Evolutionary conservation across 1,284 basidiomycete species (phyloP).

Genomic region (Leucoagaricus sp.): DNA sequence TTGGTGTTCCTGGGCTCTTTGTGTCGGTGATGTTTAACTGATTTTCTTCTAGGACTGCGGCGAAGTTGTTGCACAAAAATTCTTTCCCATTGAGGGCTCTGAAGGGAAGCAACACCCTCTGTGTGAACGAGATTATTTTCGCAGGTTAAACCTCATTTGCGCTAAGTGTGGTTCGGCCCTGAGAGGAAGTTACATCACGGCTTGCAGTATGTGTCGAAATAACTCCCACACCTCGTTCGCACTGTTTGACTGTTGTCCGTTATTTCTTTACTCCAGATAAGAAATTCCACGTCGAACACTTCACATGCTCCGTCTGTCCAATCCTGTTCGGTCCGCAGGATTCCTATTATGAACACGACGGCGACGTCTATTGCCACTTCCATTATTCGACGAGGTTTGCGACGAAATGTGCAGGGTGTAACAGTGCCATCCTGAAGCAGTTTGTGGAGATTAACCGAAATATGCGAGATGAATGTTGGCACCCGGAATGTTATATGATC

Average conservation of each 20-base stretch:
- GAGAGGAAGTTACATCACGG: slow-evolving; percentile 98
- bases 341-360: slow-evolving; percentile 98
- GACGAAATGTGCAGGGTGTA: slow-evolving; percentile 97
- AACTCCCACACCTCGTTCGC: slow-evolving; percentile 21
- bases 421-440: slow-evolving; percentile 98
- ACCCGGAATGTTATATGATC: slow-evolving; percentile 99
- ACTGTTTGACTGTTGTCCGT: slow-evolving; percentile 20
- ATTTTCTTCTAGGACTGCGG: slow-evolving; percentile 80
- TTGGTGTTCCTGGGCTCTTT: slow-evolving; percentile 35
- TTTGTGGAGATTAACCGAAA: slow-evolving; percentile 99
- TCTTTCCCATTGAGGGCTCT: slow-evolving; percentile 94
- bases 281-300: slow-evolving; percentile 99
- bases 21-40: slow-evolving; percentile 9
- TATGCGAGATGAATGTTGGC: slow-evolving; percentile 98
- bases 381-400: slow-evolving; percentile 99
- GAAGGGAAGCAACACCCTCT: slow-evolving; percentile 88
- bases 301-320: slow-evolving; percentile 96
- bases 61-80: slow-evolving; percentile 96
- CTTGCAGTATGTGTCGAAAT: slow-evolving; percentile 79
- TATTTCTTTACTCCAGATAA: slow-evolving; percentile 85
- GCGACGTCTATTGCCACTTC: slow-evolving; percentile 95
- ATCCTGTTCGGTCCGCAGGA: slow-evolving; percentile 97
- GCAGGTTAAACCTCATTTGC: slow-evolving; percentile 94
- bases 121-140: slow-evolving; percentile 99
- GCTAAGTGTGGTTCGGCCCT: slow-evolving; percentile 94